Conservation (phyloP, 805 yeast genomes). For the Yamadazyma paraphyllophila region DNA sequence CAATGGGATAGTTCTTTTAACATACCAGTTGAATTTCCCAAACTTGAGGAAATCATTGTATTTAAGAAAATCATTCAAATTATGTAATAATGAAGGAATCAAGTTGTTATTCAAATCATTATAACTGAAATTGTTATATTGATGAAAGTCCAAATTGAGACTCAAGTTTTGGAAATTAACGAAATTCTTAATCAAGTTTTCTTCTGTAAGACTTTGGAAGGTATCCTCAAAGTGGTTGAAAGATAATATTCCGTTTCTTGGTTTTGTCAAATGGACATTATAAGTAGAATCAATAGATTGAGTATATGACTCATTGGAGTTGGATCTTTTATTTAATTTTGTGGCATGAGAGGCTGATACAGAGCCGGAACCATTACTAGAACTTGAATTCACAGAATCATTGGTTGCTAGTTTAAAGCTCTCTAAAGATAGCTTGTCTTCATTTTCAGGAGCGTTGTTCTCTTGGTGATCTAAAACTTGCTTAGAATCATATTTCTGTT, state of each 20-base stretch:
- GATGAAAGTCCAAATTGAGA: constrained; percentile 30
- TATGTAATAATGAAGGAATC: constrained; percentile 56
- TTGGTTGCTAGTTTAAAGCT: neutral
- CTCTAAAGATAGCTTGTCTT: neutral
- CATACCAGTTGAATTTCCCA: constrained; percentile 59
- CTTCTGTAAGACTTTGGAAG: constrained; percentile 36
- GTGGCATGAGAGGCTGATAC: neutral
- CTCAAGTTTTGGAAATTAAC: constrained; percentile 30
- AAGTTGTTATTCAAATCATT: constrained; percentile 52
- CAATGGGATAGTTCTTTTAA: constrained; percentile 58
- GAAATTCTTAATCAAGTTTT: constrained; percentile 35
- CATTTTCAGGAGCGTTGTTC: neutral
- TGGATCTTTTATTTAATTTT: constrained; percentile 2
- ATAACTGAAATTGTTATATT: constrained; percentile 43
- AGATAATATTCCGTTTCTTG: constrained; percentile 27
- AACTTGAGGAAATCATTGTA: constrained; percentile 51
- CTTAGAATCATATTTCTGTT: neutral
- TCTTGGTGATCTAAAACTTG: neutral
- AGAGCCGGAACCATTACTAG: neutral
- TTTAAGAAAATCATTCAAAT: constrained; percentile 52
- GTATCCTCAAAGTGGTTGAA: constrained; percentile 40
- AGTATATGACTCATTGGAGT: constrained; percentile 5
- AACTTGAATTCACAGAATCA: neutral
- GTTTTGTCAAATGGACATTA: constrained; percentile 14
- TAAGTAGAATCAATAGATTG: constrained; percentile 7